Evolutionary conservation across 1,139 yeast species (phyloP), one percentile per base, ranked within the genome.

Genomic region (Debaryomycetaceae sp.): DNA sequence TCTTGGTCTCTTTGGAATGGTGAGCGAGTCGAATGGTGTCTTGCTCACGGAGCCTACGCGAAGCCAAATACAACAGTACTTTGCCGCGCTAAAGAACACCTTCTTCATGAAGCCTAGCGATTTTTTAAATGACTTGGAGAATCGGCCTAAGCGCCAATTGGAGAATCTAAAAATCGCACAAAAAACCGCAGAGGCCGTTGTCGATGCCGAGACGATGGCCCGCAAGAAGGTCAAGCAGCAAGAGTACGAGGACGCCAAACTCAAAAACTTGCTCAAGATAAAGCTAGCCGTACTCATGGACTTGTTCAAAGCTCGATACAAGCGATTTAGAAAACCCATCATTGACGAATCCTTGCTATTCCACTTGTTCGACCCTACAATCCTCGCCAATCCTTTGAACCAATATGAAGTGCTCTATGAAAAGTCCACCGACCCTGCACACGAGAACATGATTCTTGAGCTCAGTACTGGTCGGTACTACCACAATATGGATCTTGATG

Each of bases 201-300:
- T 33, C 13, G 29, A 30, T 4, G 41, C 37, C 12, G 40, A 34
- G 16, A 41, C 41, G 13, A 25, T 40, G n/a, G 45, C 42, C 16
- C 59, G 53, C 40, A 60, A 52, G 36, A 49, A 51, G 29, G 38
- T 58, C 26, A 73, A 70, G 39, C 66, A 71, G 21, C 73, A 68
- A 37, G 83, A 76, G 37, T 72, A 74, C 38, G 65, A 69, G 32
- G 97, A 90, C 49, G 77, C 85, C 60, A 77, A 80, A 45, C 58
- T 86, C 37, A 86, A 85, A 49, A 87, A 90, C 48, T 65, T 81
- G 8, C 60, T 90, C 37, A 92, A 90, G 51, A 75, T 90, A 34
- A 85, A 81, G 49, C 62, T 90, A 19, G 80, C 95, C 8, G 86
- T 85, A 2, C 58, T 92, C 27, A 82, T 90, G 93, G 97, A 90